Conservation (phyloP, 345 rosid species). For the Gossypium sturtianum region DNA sequence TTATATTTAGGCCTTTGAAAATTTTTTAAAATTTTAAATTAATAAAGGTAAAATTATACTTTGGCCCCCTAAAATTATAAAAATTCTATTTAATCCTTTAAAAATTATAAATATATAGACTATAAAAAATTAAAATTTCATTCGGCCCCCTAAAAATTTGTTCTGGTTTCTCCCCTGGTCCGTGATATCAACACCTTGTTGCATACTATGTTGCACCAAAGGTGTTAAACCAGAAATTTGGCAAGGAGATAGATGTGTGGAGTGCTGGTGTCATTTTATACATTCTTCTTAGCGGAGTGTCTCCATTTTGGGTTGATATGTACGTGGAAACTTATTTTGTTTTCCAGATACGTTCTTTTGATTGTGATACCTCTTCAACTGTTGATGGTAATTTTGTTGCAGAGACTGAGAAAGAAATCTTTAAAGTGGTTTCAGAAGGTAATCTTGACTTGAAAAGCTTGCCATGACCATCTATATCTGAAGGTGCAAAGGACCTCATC, state of each 20-base stretch:
- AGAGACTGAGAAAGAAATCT: slow-evolving; percentile 76
- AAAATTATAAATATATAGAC: too few species aligned
- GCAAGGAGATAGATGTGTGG: slow-evolving; percentile 91
- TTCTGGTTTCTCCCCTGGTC: too few species aligned
- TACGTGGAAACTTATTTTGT: not conserved
- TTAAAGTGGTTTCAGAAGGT: slow-evolving; percentile 42
- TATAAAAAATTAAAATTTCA: too few species aligned
- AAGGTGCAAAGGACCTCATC: slow-evolving; percentile 72
- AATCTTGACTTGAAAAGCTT: slow-evolving; percentile 55
- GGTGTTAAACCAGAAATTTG: slow-evolving; percentile 57
- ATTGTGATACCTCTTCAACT: not conserved
- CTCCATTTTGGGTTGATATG: slow-evolving; percentile 94
- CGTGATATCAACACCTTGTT: not conserved
- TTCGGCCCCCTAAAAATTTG: too few species aligned
- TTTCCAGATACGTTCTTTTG: not conserved
- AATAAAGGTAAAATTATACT: too few species aligned
- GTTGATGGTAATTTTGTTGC: slow-evolving; percentile 15
- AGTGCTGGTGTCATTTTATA: slow-evolving; percentile 87
- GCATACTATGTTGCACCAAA: slow-evolving; percentile 95
- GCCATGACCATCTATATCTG: slow-evolving; percentile 80
- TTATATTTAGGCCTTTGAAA: too few species aligned
- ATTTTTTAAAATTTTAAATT: too few species aligned
- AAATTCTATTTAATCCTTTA: too few species aligned
- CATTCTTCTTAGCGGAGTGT: slow-evolving; percentile 83
- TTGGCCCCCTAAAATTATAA: too few species aligned